Evolutionary conservation across 164 flowering plant species (phyloP).

Genomic region (Cinnamomum chago): DNA sequence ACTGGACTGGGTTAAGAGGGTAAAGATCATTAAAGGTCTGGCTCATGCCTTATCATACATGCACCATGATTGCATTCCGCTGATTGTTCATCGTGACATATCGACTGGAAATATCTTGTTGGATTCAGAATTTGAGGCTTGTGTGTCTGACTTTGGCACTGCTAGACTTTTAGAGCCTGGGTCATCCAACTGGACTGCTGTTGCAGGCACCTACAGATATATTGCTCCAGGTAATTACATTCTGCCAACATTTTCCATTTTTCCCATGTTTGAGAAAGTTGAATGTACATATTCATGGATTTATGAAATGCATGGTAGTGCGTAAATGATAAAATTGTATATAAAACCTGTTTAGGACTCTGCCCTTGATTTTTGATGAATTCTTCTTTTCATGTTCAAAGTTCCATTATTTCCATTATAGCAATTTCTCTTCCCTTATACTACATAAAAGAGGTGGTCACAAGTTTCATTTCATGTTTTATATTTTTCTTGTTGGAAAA

Average conservation of each 20-base stretch:
- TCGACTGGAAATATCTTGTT: slow-evolving; percentile 12
- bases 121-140: slow-evolving; percentile 4
- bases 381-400: not conserved
- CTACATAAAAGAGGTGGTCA: no score
- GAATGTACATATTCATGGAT: not conserved
- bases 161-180: not conserved
- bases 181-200: slow-evolving; percentile 3
- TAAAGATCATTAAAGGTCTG: slow-evolving; percentile 4
- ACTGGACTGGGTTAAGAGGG: slow-evolving; percentile 3
- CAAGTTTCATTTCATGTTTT: no score
- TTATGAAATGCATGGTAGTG: no score
- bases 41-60: slow-evolving; percentile 4
- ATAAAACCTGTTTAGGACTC: not conserved
- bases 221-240: slow-evolving; percentile 6
- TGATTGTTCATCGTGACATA: slow-evolving; percentile 16
- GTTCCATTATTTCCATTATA: no score
- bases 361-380: not conserved
- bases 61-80: slow-evolving; percentile 9
- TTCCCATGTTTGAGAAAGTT: not conserved
- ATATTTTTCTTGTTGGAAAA: no score
- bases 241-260: not conserved
- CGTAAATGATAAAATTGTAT: no score
- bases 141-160: slow-evolving; percentile 7
- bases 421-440: not conserved
- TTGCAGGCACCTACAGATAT: slow-evolving; percentile 4